Evolutionary conservation across 129 eudicot species (phyloP), one percentile per base, ranked within the genome.

Genomic region (Helianthus tuberosus): DNA sequence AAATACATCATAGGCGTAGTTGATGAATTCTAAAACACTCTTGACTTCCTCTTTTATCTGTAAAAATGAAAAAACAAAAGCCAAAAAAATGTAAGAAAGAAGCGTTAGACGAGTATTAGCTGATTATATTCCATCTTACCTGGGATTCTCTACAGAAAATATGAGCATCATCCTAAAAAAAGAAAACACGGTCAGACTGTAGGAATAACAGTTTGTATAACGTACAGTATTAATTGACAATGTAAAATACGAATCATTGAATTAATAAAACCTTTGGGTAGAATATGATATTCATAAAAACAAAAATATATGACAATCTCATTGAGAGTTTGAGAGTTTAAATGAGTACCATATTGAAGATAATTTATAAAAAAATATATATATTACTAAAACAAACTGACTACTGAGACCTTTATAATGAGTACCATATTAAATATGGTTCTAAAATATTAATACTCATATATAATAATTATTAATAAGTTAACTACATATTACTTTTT

Each of bases 31-130:
- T 35, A 95, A 54, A 2, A 79, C 96, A 66, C 85, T 79, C 85
- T 84, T 91, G 77, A 95, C 99, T 87, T 91, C 99, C 48, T 86
- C 99, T 82, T 95, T 95, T 32, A 91, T 83, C 99, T 95, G 97
- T 58, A 47, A 89, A 36, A 64, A 58, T 12, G 75, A 54, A 35
- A 73, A 69, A 3, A 53, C 14, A 38, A 2, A 23, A 12, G 60
- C 66, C 65, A 83, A 46, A 69, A 16, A 43, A 8, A 36, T 7
- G 48, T 54, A 82, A 39, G 68, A 25, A 64, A 35, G 16, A 16
- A 59, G 39, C 43, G 49, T 25, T 49, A 6, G 16, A 60, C 15
- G 52, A n/a, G 3, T 20, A 13, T 8, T 36, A 55, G 67, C 11
- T 72, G 36, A 82, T 15, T 36, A 73, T 43, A 60, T 60, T 58